Conservation (phyloP, 257 asterid genomes). For the Solanum lignicaule region DNA sequence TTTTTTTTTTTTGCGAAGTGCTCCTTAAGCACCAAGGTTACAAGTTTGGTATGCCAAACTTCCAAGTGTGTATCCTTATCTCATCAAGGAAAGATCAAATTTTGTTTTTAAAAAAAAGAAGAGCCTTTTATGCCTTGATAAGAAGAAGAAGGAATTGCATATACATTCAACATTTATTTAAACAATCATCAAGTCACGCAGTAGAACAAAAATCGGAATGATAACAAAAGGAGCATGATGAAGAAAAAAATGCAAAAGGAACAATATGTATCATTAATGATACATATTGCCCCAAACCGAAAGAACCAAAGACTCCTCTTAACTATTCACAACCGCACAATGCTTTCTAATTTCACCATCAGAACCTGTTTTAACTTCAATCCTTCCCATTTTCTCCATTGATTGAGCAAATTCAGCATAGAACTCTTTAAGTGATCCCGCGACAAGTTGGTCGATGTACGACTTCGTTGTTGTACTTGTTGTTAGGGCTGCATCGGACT, state of each 20-base stretch:
- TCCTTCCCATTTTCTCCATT: conserved; percentile 63
- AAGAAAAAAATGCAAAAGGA: background rate
- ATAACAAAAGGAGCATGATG: background rate
- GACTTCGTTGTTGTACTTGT: conserved; percentile 31
- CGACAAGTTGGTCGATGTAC: conserved; percentile 18
- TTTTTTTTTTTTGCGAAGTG: too few species aligned
- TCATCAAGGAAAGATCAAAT: too few species aligned
- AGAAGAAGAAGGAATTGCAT: background rate
- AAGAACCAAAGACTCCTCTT: background rate
- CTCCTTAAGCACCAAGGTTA: too few species aligned
- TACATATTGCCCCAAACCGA: background rate
- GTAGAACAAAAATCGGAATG: background rate
- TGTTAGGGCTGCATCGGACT: conserved; percentile 47
- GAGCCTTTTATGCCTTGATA: too few species aligned
- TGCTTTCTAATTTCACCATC: conserved; percentile 48
- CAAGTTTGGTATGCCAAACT: too few species aligned
- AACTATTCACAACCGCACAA: conserved; percentile 55
- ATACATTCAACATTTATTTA: background rate
- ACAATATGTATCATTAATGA: background rate
- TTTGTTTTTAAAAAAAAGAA: too few species aligned
- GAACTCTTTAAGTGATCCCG: conserved; percentile 26
- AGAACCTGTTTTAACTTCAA: conserved; percentile 46
- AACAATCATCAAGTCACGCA: background rate
- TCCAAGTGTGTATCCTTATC: too few species aligned
- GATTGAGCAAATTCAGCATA: conserved; percentile 39